A percentile compares a stretch with the other conserved stretches of the same genome.
Conservation (phyloP, 164 flowering plant species). For the Aristolochia californica region DNA sequence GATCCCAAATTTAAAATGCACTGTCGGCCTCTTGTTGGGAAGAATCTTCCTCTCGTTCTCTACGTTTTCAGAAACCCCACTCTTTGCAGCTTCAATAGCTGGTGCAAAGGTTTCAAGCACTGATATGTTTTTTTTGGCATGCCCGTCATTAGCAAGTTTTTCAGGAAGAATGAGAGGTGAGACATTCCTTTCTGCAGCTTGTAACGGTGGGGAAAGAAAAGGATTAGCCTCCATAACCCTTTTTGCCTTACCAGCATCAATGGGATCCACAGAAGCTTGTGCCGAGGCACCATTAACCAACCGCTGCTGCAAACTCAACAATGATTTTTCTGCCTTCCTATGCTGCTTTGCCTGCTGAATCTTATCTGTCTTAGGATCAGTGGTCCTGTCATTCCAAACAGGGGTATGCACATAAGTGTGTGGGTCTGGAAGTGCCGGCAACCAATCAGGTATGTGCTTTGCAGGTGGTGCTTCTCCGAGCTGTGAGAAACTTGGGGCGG, state of each 20-base stretch:
- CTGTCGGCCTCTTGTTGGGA: conserved; percentile 45
- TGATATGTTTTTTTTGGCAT: conserved; percentile 26
- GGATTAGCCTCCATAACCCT: conserved; percentile 28
- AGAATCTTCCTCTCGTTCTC: conserved; percentile 28
- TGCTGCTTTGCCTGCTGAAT: conserved; percentile 74
- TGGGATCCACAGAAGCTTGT: conserved; percentile 9
- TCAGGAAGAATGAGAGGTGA: conserved; percentile 26
- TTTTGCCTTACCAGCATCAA: conserved; percentile 12
- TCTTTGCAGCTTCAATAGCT: conserved; percentile 58
- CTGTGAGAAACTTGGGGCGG: conserved; percentile 53
- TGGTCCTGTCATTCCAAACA: conserved; percentile 70
- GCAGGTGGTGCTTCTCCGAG: conserved; percentile 56
- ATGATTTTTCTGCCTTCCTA: conserved; percentile 84
- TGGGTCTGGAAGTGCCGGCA: conserved; percentile 92
- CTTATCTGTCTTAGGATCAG: conserved; percentile 64
- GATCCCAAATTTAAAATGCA: conserved; percentile 41
- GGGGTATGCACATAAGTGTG: conserved; percentile 72
- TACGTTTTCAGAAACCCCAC: conserved; percentile 29
- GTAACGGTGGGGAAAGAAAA: conserved; percentile 39
- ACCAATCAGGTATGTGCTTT: conserved; percentile 74
- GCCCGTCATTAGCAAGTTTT: conserved; percentile 17
- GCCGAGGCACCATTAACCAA: conserved; percentile 37
- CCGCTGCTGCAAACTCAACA: conserved; percentile 82
- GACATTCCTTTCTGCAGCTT: conserved; percentile 39
- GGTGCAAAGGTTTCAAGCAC: conserved; percentile 74